Evolutionary conservation across 441 rosid species (phyloP), one percentile per base, ranked within the genome.

Genomic region (Corymbia citriodora): DNA sequence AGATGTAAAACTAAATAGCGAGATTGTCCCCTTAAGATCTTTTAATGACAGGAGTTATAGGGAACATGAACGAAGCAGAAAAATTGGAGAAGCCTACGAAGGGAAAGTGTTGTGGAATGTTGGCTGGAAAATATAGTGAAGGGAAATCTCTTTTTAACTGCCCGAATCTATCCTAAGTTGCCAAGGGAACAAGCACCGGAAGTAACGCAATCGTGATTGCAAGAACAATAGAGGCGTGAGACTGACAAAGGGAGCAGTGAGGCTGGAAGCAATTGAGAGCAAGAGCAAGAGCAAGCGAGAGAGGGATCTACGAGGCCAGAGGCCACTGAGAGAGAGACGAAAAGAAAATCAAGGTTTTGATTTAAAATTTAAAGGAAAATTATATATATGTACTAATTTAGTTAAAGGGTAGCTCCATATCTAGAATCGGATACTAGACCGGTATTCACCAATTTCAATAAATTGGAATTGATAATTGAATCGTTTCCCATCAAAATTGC

Each of bases 381-480:
- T 21, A 21, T 57, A 57, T 57, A 9, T 57, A 55, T 36, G 0
- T 21, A 19, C 12, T 0, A 0, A 9, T 57, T 57, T 57, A 5
- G 12, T 57, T 1, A 0, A 0, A 21, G 61, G 2, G 2, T 9
- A 57, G 9, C 4, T 57, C 27, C 23, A 4, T 12, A 0, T 19
- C 12, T 0, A 0, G 1, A 57, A 57, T 21, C 1, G 0, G 0
- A 2, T 36, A 36, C 40, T 36, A 36, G 40, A 36, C 40, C 40
- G 5, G 40, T 36, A 36, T 4, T 36, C 40, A 36, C 40, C 40
- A 4, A 36, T 36, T 36, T 36, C 40, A 36, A 36, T 36, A 36
- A 36, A 36, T 36, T 36, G 40, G 40, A 36, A 36, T 36, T 36
- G 40, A 36, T 36, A 9, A 57, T 6, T 57, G 0, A 57, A 23